phyloP scores from a whole-genome alignment of 139 green algal species.

The Gonium pectorale region DNA sequence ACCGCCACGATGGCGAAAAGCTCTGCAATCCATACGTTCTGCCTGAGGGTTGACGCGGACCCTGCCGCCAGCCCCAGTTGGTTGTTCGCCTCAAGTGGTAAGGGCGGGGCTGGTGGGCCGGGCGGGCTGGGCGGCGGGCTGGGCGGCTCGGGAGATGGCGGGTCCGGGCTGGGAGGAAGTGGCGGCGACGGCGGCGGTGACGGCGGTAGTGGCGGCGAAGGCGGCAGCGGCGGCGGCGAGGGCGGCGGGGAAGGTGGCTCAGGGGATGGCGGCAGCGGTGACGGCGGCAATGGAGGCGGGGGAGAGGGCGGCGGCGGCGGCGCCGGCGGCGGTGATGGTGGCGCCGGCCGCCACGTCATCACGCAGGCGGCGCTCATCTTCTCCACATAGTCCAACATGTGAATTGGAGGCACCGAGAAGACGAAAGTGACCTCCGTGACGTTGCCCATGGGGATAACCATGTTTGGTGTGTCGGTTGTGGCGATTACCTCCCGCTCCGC shows the following conservation, averaged over 20 bases:
- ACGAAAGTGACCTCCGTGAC: constrained; percentile 22
- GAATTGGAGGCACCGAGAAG: neutral
- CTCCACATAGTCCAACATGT: neutral
- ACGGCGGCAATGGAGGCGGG: neutral
- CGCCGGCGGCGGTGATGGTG: constrained; percentile 15
- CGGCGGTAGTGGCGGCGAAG: neutral
- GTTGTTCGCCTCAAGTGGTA: no score
- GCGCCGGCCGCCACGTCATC: constrained; percentile 8
- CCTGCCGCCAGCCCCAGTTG: no score
- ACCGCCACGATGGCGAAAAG: no score
- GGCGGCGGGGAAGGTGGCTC: neutral
- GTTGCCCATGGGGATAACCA: constrained; percentile 1
- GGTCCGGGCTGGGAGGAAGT: neutral
- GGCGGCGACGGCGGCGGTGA: neutral
- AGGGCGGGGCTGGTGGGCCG: no score
- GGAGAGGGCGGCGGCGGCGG: neutral
- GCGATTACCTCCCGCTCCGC: constrained; percentile 1
- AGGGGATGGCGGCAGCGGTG: neutral
- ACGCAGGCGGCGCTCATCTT: neutral
- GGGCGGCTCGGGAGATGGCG: no score
- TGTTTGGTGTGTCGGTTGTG: neutral
- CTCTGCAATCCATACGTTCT: no score
- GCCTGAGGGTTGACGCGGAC: no score
- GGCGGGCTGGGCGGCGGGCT: no score
- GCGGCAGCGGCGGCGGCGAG: neutral